A percentile compares a stretch with the other conserved stretches of the same genome.
phyloP scores from a whole-genome alignment of 1,139 yeast genomes.

The Casaregolazyma lundiana region DNA sequence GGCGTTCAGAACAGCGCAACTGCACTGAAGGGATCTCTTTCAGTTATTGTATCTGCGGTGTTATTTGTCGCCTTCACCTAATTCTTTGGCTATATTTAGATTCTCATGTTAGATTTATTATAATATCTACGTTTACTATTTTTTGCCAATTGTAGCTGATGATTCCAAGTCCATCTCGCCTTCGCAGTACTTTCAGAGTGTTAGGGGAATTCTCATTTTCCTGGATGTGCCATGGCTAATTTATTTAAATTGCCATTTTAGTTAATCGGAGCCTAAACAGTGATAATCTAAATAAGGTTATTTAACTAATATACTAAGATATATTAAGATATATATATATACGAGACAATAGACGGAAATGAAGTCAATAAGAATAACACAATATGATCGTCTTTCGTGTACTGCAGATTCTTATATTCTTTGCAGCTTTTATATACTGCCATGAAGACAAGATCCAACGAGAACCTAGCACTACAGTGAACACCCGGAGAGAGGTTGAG shows the following conservation, averaged over 20 bases:
- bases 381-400: neutral
- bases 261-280: neutral
- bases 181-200: too few relatives aligned
- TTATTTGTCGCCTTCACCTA: neutral
- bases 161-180: too few relatives aligned
- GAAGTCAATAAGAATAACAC: neutral
- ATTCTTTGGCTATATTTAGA: neutral
- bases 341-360: too few relatives aligned
- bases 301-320: neutral
- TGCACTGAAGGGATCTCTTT: neutral
- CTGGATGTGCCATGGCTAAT: too few relatives aligned
- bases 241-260: too few relatives aligned
- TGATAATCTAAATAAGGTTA: neutral
- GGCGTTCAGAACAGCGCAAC: neutral
- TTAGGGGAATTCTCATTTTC: too few relatives aligned
- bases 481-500: constrained; percentile 1
- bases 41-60: neutral
- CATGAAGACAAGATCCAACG: neutral
- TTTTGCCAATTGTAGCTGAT: too few relatives aligned
- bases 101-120: neutral
- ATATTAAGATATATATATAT: too few relatives aligned
- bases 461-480: too few relatives aligned
- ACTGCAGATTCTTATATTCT: neutral
- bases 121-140: neutral
- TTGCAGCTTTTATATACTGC: neutral